Evolutionary conservation across 108 stramenopile genomes (phyloP), one percentile per base, ranked within the genome.

Genomic region (Bacterosira constricta): DNA sequence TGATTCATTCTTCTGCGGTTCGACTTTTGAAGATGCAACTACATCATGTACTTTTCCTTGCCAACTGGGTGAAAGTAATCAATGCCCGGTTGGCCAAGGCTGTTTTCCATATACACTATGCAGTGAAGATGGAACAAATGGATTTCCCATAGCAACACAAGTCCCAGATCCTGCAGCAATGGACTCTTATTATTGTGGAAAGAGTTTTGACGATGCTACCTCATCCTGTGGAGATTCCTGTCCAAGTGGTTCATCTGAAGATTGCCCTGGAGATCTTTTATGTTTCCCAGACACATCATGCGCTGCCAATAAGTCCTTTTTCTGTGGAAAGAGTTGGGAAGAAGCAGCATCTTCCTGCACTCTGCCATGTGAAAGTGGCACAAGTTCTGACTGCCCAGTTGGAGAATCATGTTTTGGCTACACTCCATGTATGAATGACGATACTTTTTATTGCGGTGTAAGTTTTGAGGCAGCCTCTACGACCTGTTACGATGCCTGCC

Each of bases 241-340:
- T 37, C 66, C 66, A 13, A 44, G 50, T 56, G 71, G 71, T 36
- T 70, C 55, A 12, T 70, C 69, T 38, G 41, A 55, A 8, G 70
- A 56, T 20, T 80, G 79, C 39, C 79, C 79, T 0, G 37, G 59
- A 30, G 57, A 49, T 53, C 56, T 67, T 31, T 30, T 45, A 12
- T 80, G 79, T 57, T 80, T 67, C 62, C 65, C 79, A 29, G 71
- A 52, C 18, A 80, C 79, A 4, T 56, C 79, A 0, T 80, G 79
- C 52, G 32, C 27, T 26, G 66, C 71, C 26, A 66, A 58, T 21
- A 52, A 32, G 5, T 66, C 79, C 0, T 80, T 80, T 76, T 94
- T 85, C 75, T 94, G 93, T 38, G 93, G 93, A 52, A 74, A 9
- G 3, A 83, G 83, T 50, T 94, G 90, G 90, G 87, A 91, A 66